A percentile compares a stretch with the other conserved stretches of the same genome.
phyloP scores from a whole-genome alignment of 306 rosid genomes.

The Notholithocarpus densiflorus region DNA sequence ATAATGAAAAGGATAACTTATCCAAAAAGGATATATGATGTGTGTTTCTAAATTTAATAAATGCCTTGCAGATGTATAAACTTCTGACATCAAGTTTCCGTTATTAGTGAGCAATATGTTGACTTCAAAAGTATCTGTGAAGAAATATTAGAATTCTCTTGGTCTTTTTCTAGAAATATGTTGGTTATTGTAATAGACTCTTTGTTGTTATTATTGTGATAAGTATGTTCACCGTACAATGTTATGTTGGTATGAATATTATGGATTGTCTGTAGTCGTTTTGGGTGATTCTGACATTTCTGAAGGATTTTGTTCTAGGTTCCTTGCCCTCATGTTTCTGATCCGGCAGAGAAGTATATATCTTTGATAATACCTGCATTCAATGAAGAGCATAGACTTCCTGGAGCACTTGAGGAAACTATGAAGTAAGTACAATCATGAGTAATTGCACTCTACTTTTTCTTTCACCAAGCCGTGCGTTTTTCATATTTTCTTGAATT shows the following conservation, averaged over 20 bases:
- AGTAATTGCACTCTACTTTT: not conserved
- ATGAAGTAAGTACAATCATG: conserved; percentile 56
- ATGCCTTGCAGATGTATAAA: not conserved
- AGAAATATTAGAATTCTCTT: no score
- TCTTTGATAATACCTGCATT: conserved; percentile 85
- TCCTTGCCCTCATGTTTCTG: conserved; percentile 71
- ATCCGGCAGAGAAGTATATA: conserved; percentile 85
- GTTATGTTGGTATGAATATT: not conserved
- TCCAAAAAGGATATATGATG: no score
- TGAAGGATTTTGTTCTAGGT: conserved; percentile 40
- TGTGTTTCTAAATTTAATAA: not conserved
- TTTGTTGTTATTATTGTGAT: not conserved
- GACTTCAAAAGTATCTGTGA: no score
- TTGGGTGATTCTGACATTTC: conserved; percentile 21
- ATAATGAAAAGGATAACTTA: no score
- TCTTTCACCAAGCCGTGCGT: not conserved
- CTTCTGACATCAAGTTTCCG: not conserved
- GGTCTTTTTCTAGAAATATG: not conserved
- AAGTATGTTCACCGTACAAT: no score
- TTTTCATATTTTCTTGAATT: not conserved
- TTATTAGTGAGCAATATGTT: not conserved
- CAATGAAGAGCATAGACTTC: conserved; percentile 87
- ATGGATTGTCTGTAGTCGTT: conserved; percentile 16
- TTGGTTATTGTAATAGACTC: not conserved
- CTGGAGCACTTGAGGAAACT: conserved; percentile 81